A percentile compares a stretch with the other conserved stretches of the same genome.
Conservation (phyloP, 352 stramenopile species). For the Pythium rhizo-oryzae region DNA sequence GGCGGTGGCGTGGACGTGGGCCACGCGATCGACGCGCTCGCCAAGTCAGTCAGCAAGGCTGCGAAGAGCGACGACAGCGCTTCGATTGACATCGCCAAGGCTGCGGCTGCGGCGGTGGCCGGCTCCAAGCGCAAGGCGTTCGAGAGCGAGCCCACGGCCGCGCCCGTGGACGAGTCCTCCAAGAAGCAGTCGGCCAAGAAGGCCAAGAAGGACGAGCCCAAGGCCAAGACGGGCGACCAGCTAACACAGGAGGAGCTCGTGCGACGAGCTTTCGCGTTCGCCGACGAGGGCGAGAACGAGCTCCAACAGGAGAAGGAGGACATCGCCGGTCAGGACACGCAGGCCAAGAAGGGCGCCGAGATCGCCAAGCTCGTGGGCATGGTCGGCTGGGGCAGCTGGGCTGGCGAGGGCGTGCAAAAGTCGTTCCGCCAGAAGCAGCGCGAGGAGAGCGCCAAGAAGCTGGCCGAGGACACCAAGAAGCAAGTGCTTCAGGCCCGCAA, state of each 20-base stretch:
- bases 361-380: constrained; percentile 82
- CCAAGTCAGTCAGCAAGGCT: constrained; percentile 44
- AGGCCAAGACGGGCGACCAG: constrained; percentile 26
- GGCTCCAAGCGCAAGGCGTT: constrained; percentile 53
- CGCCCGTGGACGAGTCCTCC: constrained; percentile 18
- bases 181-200: constrained; percentile 49
- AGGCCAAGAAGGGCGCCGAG: constrained; percentile 78
- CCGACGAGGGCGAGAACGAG: constrained; percentile 91
- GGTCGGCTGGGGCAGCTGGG: constrained; percentile 93
- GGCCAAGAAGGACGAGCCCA: constrained; percentile 31
- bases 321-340: constrained; percentile 60
- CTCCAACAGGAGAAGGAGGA: constrained; percentile 93
- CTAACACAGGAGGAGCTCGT: constrained; percentile 94
- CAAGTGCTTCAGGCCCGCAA: constrained; percentile 66
- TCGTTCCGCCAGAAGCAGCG: constrained; percentile 88
- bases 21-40: constrained; percentile 62
- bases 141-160: constrained; percentile 13
- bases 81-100: constrained; percentile 28
- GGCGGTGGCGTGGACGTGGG: constrained; percentile 44
- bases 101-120: constrained; percentile 19
- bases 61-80: not conserved
- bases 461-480: constrained; percentile 73
- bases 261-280: constrained; percentile 94
- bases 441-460: constrained; percentile 72
- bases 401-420: constrained; percentile 71